Evolutionary conservation across 2,329 filamentous ascomycete genomes (phyloP).

Genomic region (Penicillium freii): DNA sequence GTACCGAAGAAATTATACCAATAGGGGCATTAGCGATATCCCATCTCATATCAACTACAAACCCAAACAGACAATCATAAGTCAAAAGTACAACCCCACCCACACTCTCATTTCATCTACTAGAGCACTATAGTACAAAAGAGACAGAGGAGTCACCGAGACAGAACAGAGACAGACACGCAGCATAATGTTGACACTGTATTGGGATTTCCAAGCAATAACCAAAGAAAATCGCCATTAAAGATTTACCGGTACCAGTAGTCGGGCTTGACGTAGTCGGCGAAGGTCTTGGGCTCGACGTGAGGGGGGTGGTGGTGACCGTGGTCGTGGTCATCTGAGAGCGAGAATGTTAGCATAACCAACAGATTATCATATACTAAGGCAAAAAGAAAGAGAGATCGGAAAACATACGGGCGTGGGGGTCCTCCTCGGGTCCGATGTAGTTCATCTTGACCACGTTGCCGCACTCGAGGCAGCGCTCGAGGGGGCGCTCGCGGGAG

Average conservation of each 20-base stretch:
- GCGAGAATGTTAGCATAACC: constrained; percentile 8
- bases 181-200: constrained; percentile 22
- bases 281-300: constrained; percentile 92
- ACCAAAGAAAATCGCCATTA: constrained; percentile 7
- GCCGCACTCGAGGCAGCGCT: constrained; percentile 96
- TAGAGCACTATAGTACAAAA: constrained; percentile 32
- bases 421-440: constrained; percentile 75
- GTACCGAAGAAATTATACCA: neutral
- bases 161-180: constrained; percentile 24
- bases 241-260: constrained; percentile 69
- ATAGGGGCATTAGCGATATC: neutral
- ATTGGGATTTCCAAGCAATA: constrained; percentile 12
- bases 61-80: neutral
- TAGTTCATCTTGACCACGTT: constrained; percentile 98
- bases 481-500: constrained; percentile 82
- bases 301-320: constrained; percentile 50
- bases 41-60: neutral
- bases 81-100: constrained; percentile 19
- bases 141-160: constrained; percentile 20
- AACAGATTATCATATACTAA: neutral
- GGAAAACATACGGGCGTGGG: constrained; percentile 52
- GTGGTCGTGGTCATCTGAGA: constrained; percentile 42
- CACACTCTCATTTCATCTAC: constrained; percentile 29
- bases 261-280: constrained; percentile 91
- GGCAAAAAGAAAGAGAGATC: constrained; percentile 9